Conservation (phyloP, 805 yeast species). For the Starmerella kuoi region DNA sequence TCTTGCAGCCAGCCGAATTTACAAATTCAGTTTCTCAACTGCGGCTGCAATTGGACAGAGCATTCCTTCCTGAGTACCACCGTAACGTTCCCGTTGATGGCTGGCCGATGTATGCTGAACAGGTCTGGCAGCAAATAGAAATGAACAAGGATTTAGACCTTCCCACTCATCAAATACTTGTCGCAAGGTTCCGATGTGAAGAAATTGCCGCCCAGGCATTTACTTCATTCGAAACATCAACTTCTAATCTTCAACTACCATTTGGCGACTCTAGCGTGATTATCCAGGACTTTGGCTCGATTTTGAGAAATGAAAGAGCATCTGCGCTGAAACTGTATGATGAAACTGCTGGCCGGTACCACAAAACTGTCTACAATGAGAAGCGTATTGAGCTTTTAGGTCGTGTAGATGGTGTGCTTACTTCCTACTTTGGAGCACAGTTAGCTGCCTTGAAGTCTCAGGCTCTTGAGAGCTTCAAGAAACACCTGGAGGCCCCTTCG, state of each 20-base stretch:
- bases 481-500: conserved; percentile 7
- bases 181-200: conserved; percentile 88
- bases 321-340: conserved; percentile 48
- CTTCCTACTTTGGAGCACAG: conserved; percentile 36
- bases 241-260: conserved; percentile 26
- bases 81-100: conserved; percentile 88
- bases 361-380: conserved; percentile 50
- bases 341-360: conserved; percentile 63
- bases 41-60: conserved; percentile 45
- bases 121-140: conserved; percentile 91
- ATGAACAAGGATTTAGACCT: conserved; percentile 85
- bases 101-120: conserved; percentile 83
- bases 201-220: conserved; percentile 57
- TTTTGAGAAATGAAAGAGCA: conserved; percentile 35
- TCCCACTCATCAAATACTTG: conserved; percentile 92
- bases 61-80: conserved; percentile 59
- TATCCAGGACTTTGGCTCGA: conserved; percentile 25
- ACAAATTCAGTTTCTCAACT: conserved; percentile 44
- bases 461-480: conserved; percentile 27
- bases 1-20: conserved; percentile 66
- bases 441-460: conserved; percentile 31
- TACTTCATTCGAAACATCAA: conserved; percentile 33
- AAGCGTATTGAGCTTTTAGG: conserved; percentile 41
- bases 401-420: conserved; percentile 35
- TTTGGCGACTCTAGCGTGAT: conserved; percentile 17